Evolutionary conservation across 495 filamentous ascomycete species (phyloP), one percentile per base, ranked within the genome.

Genomic region (Extremus antarcticus): DNA sequence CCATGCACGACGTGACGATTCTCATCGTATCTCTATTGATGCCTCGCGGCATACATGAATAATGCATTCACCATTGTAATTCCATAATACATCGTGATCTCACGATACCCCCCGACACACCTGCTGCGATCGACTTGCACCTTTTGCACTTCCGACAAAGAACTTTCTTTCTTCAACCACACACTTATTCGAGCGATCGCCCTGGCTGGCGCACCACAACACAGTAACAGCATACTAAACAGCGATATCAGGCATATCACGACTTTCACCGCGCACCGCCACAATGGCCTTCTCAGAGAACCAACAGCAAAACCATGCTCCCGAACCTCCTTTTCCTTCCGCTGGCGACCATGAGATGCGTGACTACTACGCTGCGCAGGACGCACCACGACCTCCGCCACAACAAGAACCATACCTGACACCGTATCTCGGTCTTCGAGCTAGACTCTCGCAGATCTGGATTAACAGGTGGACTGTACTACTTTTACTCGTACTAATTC

Each of bases 381-480:
- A 70, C 63, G 67, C 65, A 69, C 57, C 70, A 68, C 70, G 69
- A 69, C 68, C 71, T 71, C 59, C 68, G 55, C 67, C 73, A 59
- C 71, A 76, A 60, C 77, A 78, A 65, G 69, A 73, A 61, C 72
- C 73, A 59, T 70, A 76, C 56, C 79, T 94, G 63, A 98, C 89
- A 47, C 94, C 92, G 25, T 97, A 97, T 65, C 85, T 98, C 29
- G 92, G 91, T 51, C 78, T 94, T 60, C 82, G 84, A 58, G 86
- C 92, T 55, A 81, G 90, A 56, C 76, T 97, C 41, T 98, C 92
- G 25, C 92, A 98, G 75, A 74, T 88, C 65, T 63, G 60, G 60
- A 84, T 97, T 74, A 97, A 97, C 75, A 77, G 85, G 70, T 98
- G 94, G 94, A 96, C 92, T 40, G 75, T 98, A 53, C 77, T 98